A percentile compares a stretch with the other conserved stretches of the same genome.
phyloP scores from a whole-genome alignment of 2,329 filamentous ascomycete genomes.

The Mycosphaerelloides madeirae region DNA sequence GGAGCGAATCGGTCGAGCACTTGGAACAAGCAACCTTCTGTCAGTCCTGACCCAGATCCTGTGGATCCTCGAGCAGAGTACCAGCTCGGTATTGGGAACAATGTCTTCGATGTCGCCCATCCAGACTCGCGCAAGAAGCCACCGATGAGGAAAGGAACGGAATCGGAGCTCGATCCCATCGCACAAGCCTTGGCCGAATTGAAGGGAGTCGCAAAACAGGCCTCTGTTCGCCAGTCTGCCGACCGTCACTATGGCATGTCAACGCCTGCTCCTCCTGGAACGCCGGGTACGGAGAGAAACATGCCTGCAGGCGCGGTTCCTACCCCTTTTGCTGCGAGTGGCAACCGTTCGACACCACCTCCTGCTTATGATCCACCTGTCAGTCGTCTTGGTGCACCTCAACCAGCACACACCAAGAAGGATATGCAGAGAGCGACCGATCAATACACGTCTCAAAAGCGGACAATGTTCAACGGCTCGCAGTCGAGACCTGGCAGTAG shows the following conservation, averaged over 20 bases:
- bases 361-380: conserved; percentile 78
- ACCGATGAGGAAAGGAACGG: conserved; percentile 26
- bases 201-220: conserved; percentile 79
- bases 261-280: conserved; percentile 58
- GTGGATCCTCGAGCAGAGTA: conserved; percentile 90
- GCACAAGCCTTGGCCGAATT: conserved; percentile 87
- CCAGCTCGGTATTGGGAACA: conserved; percentile 89
- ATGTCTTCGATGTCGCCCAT: conserved; percentile 87
- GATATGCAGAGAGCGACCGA: conserved; percentile 95
- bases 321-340: conserved; percentile 41
- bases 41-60: conserved; percentile 52
- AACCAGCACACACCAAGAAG: conserved; percentile 84
- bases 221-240: conserved; percentile 80
- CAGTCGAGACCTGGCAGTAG: conserved; percentile 29
- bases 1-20: conserved; percentile 25
- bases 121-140: conserved; percentile 54
- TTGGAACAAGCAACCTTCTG: conserved; percentile 34
- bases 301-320: conserved; percentile 35
- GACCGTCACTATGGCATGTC: conserved; percentile 92
- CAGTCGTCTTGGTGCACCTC: conserved; percentile 78
- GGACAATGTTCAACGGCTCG: conserved; percentile 63
- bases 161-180: conserved; percentile 72
- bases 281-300: conserved; percentile 40
- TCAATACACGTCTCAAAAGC: conserved; percentile 77
- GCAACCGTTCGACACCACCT: conserved; percentile 67